These are phyloP conservation scores for Bathelium albidoporum DNA, from an alignment of 495 filamentous ascomycete genomes.

Conservation along the genomic window DNA sequence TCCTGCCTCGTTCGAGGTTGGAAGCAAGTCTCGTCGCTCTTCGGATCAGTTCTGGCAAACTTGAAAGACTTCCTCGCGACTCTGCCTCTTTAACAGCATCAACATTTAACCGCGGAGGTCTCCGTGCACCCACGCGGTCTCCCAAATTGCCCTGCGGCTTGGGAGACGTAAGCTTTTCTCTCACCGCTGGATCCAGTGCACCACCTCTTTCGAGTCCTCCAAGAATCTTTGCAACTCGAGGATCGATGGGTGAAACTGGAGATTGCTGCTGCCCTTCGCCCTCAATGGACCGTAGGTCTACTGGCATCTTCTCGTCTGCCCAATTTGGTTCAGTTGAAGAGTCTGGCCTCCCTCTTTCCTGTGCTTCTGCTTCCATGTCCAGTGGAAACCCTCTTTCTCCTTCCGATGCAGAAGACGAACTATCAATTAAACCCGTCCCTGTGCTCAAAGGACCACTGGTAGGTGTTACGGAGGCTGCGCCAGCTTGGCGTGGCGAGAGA, in stretches of 20 bases:
- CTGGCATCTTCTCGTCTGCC: slow-evolving; percentile 1
- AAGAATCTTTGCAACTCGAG: slow-evolving; percentile 21
- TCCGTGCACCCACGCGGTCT: slow-evolving; percentile 38
- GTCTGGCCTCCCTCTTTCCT: not conserved
- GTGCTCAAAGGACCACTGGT: slow-evolving; percentile 12
- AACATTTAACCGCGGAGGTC: slow-evolving; percentile 69
- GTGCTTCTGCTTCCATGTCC: not conserved
- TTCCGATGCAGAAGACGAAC: slow-evolving; percentile 26
- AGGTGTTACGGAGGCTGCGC: not conserved
- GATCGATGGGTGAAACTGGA: slow-evolving; percentile 19
- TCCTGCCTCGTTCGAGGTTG: slow-evolving; percentile 78
- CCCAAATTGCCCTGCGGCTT: slow-evolving; percentile 18
- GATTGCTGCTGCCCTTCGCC: not conserved
- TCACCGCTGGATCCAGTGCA: slow-evolving; percentile 20
- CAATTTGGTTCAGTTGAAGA: slow-evolving; percentile 19
- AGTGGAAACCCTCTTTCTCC: slow-evolving; percentile 8
- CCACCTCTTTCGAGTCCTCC: slow-evolving; percentile 29
- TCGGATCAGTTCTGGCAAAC: slow-evolving; percentile 79
- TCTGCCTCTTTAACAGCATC: slow-evolving; percentile 70
- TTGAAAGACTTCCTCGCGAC: slow-evolving; percentile 76
- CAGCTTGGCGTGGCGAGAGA: not conserved
- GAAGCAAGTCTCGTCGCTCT: slow-evolving; percentile 79
- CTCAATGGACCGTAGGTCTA: not conserved
- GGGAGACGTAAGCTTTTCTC: slow-evolving; percentile 12
- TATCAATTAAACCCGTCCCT: slow-evolving; percentile 26